These are phyloP conservation scores for Russula vinacea DNA, from an alignment of 768 basidiomycete species.

Conservation along the genomic window DNA sequence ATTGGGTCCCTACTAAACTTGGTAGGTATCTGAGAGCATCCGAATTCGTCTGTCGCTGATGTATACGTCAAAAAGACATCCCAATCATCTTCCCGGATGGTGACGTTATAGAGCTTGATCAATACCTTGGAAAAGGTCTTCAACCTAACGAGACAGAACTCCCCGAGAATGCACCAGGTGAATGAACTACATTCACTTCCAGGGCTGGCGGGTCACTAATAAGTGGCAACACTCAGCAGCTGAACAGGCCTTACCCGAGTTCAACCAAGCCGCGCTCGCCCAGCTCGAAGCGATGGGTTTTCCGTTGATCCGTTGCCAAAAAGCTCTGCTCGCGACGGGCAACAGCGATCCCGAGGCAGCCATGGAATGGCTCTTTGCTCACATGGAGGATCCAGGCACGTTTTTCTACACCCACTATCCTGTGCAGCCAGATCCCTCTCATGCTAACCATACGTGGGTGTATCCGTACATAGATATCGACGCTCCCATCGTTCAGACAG, in stretches of 20 bases:
- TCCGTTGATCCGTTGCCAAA: constrained; percentile 78
- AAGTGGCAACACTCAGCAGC: constrained; percentile 21
- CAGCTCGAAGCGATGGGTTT: constrained; percentile 92
- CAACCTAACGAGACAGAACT: constrained; percentile 68
- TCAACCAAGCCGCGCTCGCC: constrained; percentile 69
- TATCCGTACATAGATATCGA: constrained; percentile 70
- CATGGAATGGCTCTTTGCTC: constrained; percentile 93
- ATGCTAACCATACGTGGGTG: background rate
- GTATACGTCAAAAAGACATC: constrained; percentile 55
- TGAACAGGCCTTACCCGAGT: constrained; percentile 51
- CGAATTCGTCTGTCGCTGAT: background rate
- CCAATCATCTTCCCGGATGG: constrained; percentile 68
- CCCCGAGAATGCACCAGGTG: constrained; percentile 49
- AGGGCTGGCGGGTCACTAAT: background rate
- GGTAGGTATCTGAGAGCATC: constrained; percentile 45
- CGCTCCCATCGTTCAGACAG: constrained; percentile 51
- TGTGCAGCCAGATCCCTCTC: background rate
- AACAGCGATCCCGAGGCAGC: constrained; percentile 71
- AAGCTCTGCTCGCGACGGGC: constrained; percentile 86
- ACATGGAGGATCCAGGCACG: constrained; percentile 91
- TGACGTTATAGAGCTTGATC: constrained; percentile 57
- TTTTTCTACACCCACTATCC: background rate
- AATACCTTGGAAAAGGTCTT: constrained; percentile 66
- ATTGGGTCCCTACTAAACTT: constrained; percentile 95
- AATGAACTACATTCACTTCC: constrained; percentile 14